phyloP scores from a whole-genome alignment of 2,329 filamentous ascomycete genomes.

The Colletotrichum simmondsii region DNA sequence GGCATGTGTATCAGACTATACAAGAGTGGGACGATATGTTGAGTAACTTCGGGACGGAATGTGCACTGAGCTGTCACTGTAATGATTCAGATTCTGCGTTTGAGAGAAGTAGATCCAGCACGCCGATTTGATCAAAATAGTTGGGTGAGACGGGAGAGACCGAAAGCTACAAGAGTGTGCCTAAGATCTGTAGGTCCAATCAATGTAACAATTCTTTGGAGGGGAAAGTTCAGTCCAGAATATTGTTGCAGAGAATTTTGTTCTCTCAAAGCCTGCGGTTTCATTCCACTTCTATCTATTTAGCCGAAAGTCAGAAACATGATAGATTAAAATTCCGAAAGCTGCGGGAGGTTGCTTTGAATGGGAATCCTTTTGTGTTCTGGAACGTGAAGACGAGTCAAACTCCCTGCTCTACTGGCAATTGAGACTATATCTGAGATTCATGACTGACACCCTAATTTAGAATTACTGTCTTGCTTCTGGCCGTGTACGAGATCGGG shows the following conservation, averaged over 20 bases:
- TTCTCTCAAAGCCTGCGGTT: too few species aligned
- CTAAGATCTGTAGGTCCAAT: too few species aligned
- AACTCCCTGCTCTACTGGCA: neutral
- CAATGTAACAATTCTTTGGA: too few species aligned
- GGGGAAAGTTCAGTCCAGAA: too few species aligned
- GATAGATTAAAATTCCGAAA: neutral
- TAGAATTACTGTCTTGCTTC: fast-evolving
- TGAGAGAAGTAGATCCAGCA: neutral
- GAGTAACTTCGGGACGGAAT: neutral
- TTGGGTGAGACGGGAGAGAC: too few species aligned
- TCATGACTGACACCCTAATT: neutral
- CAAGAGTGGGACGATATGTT: constrained; percentile 8
- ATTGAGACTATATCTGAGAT: neutral
- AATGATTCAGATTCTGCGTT: neutral
- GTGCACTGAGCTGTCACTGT: neutral
- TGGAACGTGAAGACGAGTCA: neutral
- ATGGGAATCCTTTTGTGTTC: neutral
- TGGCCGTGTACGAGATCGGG: neutral
- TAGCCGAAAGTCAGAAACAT: neutral
- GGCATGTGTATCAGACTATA: constrained; percentile 10
- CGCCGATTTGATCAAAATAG: too few species aligned
- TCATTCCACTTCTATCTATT: neutral
- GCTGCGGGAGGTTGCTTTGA: neutral
- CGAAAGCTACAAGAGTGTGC: too few species aligned
- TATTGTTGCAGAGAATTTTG: too few species aligned